Evolutionary conservation across 306 rosid species (phyloP), one percentile per base, ranked within the genome.

Genomic region (Casuarina equisetifolia): DNA sequence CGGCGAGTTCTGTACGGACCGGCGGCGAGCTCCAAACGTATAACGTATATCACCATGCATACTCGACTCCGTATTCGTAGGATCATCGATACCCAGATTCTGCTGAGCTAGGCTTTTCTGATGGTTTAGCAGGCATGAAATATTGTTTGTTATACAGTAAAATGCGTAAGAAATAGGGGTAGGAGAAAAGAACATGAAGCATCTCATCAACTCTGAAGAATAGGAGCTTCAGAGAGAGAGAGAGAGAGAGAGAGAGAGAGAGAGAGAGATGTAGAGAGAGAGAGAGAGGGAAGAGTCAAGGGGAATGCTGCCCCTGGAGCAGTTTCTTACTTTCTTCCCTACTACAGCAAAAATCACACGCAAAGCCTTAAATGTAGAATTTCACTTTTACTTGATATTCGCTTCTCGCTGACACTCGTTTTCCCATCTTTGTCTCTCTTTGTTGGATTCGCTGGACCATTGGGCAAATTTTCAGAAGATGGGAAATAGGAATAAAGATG

Each of bases 331-430:
- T 15, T 44, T 36, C 2, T 13, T 8, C 35, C 39, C n/a, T 42
- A 52, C 50, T n/a, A 54, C 58, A 51, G 43, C 75, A 49, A 81
- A 48, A 32, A 72, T 52, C 36, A 82, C 85, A 82, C 85, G 85
- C 85, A 82, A 82, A 82, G 85, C 67, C 75, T 35, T 82, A 77
- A 66, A 77, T 77, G 81, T 49, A 70, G 81, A 76, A 76, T 72
- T 72, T 42, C 74, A 49, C 68, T 62, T 52, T 76, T 51, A 32
- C 59, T 17, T 1, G 38, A 73, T 38, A 51, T 48, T 81, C 51
- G 76, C 79, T 77, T 52, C 66, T 20, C 40, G 73, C 84, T 84
- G 82, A 84, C 87, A 80, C 77, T 76, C 75, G 79, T 70, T 76
- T 78, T 74, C 50, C 80, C 80, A 73, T 73, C 82, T 73, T 80